A percentile compares a stretch with the other conserved stretches of the same genome.
phyloP scores from a whole-genome alignment of 805 yeast genomes.

The Scheffersomyces spartinae region DNA sequence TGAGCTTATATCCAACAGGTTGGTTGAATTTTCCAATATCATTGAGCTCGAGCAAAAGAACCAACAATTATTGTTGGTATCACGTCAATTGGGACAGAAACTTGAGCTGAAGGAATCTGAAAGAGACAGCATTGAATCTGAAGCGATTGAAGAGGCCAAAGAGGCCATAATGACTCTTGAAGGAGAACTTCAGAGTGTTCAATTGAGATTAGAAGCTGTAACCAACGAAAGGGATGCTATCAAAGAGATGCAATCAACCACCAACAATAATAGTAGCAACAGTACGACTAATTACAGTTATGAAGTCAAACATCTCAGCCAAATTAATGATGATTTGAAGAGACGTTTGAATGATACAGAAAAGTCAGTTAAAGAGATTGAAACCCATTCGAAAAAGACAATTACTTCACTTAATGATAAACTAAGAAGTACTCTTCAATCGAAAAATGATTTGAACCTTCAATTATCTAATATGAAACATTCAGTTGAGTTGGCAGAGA shows the following conservation, averaged over 20 bases:
- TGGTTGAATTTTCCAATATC: constrained; percentile 58
- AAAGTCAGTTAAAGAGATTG: constrained; percentile 15
- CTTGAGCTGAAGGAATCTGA: constrained; percentile 51
- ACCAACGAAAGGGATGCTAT: constrained; percentile 63
- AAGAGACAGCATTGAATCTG: constrained; percentile 28
- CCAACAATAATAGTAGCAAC: no score
- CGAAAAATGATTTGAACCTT: constrained; percentile 32
- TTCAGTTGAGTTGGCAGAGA: constrained; percentile 38
- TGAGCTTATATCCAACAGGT: constrained; percentile 54
- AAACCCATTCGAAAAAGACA: no score
- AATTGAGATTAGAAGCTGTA: constrained; percentile 40
- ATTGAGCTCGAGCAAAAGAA: constrained; percentile 65
- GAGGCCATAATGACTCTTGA: constrained; percentile 56
- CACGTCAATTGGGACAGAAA: constrained; percentile 60
- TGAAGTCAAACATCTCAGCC: constrained; percentile 14
- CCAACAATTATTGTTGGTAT: constrained; percentile 54
- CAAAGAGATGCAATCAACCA: constrained; percentile 14
- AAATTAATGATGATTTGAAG: constrained; percentile 18
- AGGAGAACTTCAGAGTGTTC: constrained; percentile 41
- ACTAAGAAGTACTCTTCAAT: constrained; percentile 13
- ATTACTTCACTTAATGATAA: no score
- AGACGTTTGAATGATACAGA: constrained; percentile 27
- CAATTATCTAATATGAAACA: constrained; percentile 45
- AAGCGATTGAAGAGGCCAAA: constrained; percentile 50
- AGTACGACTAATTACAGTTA: no score